Conservation (phyloP, 495 filamentous ascomycete species). For the Trichodelitschia bisporula region DNA sequence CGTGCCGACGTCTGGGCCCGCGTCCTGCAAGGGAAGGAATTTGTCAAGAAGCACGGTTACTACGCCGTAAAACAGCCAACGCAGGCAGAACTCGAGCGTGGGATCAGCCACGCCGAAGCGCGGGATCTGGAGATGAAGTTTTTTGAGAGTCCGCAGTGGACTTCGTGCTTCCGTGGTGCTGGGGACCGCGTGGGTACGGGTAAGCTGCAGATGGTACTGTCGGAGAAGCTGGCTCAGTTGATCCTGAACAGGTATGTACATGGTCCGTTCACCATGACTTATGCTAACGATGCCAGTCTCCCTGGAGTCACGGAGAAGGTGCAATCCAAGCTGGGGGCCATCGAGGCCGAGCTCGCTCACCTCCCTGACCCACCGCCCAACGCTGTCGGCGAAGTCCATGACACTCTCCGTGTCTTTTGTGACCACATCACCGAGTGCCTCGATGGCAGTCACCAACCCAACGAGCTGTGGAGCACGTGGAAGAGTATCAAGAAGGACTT, state of each 20-base stretch:
- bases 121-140: slow-evolving; percentile 16
- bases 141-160: slow-evolving; percentile 17
- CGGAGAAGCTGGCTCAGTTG: slow-evolving; percentile 15
- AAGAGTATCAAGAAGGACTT: background rate
- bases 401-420: background rate
- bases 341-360: slow-evolving; percentile 9
- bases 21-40: slow-evolving; percentile 29
- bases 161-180: slow-evolving; percentile 9
- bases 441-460: background rate
- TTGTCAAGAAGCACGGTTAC: slow-evolving; percentile 29
- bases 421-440: background rate
- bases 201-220: slow-evolving; percentile 15
- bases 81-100: slow-evolving; percentile 15
- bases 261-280: too few relatives aligned
- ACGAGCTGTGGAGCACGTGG: background rate
- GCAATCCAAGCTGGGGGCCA: slow-evolving; percentile 7
- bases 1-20: slow-evolving; percentile 26
- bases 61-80: slow-evolving; percentile 23
- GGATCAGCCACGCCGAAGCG: slow-evolving; percentile 15
- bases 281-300: too few relatives aligned
- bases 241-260: slow-evolving; percentile 11
- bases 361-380: slow-evolving; percentile 15
- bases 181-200: slow-evolving; percentile 16
- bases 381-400: slow-evolving; percentile 3
- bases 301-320: slow-evolving; percentile 15